Evolutionary conservation across 768 basidiomycete genomes (phyloP).

Genomic region (Rhodotorula paludigena): DNA sequence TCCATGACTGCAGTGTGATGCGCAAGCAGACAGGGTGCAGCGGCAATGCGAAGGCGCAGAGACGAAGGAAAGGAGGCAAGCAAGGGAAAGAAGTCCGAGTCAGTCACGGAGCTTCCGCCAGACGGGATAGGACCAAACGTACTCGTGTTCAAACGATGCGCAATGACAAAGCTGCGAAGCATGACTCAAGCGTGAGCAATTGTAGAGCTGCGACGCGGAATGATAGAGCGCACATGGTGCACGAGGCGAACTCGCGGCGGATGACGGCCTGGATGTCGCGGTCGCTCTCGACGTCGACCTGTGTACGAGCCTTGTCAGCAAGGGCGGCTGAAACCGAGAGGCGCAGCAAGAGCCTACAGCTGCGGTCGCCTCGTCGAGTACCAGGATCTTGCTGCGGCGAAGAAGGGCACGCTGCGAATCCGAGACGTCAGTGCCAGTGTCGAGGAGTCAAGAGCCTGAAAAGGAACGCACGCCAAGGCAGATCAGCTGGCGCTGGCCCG

Average conservation of each 20-base stretch:
- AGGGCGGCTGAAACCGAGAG: no score
- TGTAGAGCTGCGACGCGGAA: background rate
- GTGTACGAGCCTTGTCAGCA: no score
- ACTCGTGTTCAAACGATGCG: constrained; percentile 5
- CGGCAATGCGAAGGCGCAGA: background rate
- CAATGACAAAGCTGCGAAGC: background rate
- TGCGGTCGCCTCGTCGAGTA: constrained; percentile 77
- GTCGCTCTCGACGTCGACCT: constrained; percentile 63
- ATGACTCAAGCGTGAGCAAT: background rate
- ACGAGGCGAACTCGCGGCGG: constrained; percentile 57
- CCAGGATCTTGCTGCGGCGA: constrained; percentile 69
- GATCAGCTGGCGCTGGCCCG: constrained; percentile 79
- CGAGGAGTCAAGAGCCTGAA: constrained; percentile 57
- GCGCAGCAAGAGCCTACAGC: no score
- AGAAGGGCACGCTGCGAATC: constrained; percentile 18
- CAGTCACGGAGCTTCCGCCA: no score
- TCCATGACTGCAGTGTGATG: constrained; percentile 5
- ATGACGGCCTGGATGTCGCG: constrained; percentile 61
- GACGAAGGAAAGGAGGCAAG: background rate
- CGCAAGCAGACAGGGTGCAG: no score
- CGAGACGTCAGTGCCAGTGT: background rate
- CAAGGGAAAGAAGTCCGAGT: no score
- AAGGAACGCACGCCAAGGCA: constrained; percentile 72
- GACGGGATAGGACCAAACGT: no score
- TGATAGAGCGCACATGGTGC: constrained; percentile 50